phyloP scores from a whole-genome alignment of 257 asterid species.

The Solanum medicagineum region DNA sequence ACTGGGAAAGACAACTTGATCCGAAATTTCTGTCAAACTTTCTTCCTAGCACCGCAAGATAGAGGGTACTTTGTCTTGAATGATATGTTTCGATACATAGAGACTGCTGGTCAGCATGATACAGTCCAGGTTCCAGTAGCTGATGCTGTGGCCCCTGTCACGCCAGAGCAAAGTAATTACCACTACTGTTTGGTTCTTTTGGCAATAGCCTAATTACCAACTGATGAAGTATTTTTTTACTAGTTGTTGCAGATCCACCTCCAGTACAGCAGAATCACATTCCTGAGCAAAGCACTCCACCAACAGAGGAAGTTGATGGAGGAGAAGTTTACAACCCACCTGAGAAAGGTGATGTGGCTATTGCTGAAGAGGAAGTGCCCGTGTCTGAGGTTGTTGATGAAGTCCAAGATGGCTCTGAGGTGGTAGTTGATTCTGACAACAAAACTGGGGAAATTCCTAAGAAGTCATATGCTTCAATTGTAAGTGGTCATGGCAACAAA shows the following conservation, averaged over 20 bases:
- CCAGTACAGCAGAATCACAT: constrained; percentile 41
- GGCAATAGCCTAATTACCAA: not conserved
- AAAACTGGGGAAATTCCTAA: constrained; percentile 57
- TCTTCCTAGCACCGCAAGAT: constrained; percentile 96
- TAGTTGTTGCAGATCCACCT: constrained; percentile 23
- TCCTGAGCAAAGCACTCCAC: constrained; percentile 36
- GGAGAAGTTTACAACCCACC: constrained; percentile 76
- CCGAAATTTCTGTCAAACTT: constrained; percentile 60
- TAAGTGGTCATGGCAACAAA: constrained; percentile 26
- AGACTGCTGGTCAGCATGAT: constrained; percentile 12
- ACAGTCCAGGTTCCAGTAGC: constrained; percentile 16
- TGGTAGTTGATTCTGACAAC: constrained; percentile 37
- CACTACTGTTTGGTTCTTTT: not conserved
- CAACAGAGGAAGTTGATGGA: constrained; percentile 41
- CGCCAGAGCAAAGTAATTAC: constrained; percentile 49
- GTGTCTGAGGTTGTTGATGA: constrained; percentile 71
- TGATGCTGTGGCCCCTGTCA: constrained; percentile 34
- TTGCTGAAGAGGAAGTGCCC: constrained; percentile 61
- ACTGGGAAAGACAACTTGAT: constrained; percentile 43
- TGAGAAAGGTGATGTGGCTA: constrained; percentile 48
- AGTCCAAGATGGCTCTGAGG: constrained; percentile 31
- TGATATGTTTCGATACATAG: constrained; percentile 69
- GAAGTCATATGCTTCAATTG: constrained; percentile 92
- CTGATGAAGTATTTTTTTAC: not conserved
- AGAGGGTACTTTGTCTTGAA: constrained; percentile 86